Conservation (phyloP, 257 asterid genomes). For the Nyctanthes arbortristis region DNA sequence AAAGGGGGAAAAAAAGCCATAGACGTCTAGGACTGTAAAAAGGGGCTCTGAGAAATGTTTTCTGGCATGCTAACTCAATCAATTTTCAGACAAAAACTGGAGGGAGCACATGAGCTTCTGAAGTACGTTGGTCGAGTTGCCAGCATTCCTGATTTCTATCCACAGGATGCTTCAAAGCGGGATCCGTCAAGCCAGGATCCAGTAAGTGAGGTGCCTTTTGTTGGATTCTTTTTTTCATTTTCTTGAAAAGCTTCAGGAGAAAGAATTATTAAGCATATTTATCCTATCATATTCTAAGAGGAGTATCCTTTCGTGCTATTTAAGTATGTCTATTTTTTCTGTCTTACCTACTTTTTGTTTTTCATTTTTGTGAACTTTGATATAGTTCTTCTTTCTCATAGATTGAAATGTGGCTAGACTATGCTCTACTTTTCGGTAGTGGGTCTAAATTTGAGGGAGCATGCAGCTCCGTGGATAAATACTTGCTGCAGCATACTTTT, state of each 20-base stretch:
- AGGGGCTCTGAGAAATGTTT: no score
- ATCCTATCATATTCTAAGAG: background rate
- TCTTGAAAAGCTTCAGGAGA: background rate
- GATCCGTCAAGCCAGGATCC: slow-evolving; percentile 63
- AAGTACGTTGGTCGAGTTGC: slow-evolving; percentile 66
- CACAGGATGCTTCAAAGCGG: slow-evolving; percentile 49
- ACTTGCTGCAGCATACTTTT: slow-evolving; percentile 61
- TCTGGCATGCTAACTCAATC: slow-evolving; percentile 18
- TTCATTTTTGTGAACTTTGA: background rate
- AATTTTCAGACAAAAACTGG: slow-evolving; percentile 59
- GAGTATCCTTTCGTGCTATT: no score
- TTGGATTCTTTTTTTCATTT: background rate
- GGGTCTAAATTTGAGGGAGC: slow-evolving; percentile 97
- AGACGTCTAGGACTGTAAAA: no score
- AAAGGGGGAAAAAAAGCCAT: no score
- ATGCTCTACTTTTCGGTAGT: slow-evolving; percentile 63
- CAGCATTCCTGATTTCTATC: slow-evolving; percentile 45
- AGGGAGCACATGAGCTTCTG: slow-evolving; percentile 56
- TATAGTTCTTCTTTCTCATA: slow-evolving; percentile 25
- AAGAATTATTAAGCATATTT: background rate
- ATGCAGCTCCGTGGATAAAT: slow-evolving; percentile 62
- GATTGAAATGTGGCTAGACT: slow-evolving; percentile 90
- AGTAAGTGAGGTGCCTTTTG: no score
- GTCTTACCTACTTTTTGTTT: no score
- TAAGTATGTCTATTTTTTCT: no score